Evolutionary conservation across 2,329 filamentous ascomycete species (phyloP), one percentile per base, ranked within the genome.

Genomic region (Verruconis gallopava): DNA sequence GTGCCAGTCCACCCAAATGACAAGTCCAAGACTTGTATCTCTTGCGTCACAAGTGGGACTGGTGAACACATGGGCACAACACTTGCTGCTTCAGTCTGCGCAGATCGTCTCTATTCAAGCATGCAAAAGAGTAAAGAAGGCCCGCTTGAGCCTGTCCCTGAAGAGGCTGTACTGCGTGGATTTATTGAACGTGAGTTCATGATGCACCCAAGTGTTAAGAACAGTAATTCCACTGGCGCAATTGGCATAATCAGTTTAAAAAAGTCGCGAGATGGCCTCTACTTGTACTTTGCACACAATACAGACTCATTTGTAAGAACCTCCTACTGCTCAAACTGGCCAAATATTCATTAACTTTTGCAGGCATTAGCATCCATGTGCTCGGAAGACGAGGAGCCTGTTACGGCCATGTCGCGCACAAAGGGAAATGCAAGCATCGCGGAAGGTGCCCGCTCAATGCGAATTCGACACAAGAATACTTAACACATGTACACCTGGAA

Each of bases 41-140:
- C 85, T 21, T 78, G 80, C 19, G 85, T 95, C 17, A 93, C 86
- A 30, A 94, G 85, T 56, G 91, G 91, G 20, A 98, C 91, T 2
- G 91, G 91, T 37, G 91, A 98, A 62, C 91, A 98, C 57, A 98
- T 98, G 82, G 84, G 86, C 25, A 95, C 89, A 0, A 93, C 88
- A 0, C 81, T 93, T 72, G 89, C 91, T 9, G 88, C 91, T 4
- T 79, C 81, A 45, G 79, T 81, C 43, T 93, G 86, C 56, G 86
- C 88, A 1, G 82, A 89, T 49, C 76, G 91, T 36, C 70, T 98
- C 19, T 94, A 86, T 55, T 75, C 80, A 49, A 74, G 70, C 50
- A 80, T 70, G 38, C 73, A 69, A 54, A 78, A 74, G 49, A 72
- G 65, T 2, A 63, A 61, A 38, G 72, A 67, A 13, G 85, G 85